Evolutionary conservation across 148 eudicot species (phyloP), one percentile per base, ranked within the genome.

Genomic region (Hydrangea macrophylla): DNA sequence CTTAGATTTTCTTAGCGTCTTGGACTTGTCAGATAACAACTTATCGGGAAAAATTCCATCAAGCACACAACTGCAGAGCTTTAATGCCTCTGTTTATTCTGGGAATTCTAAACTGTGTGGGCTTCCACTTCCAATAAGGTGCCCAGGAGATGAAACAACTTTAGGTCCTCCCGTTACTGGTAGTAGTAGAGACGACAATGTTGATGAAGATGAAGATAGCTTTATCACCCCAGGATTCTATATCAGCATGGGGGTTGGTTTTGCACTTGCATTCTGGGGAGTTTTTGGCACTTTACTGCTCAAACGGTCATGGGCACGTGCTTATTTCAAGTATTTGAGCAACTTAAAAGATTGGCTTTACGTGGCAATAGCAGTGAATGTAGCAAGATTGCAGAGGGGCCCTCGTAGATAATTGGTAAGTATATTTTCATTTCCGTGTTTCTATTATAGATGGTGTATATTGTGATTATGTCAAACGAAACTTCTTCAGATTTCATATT

Each of bases 21-120:
- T 83, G 51, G 70, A 83, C 62, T 64, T 79, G 67, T 79, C 86
- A 23, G 7, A 45, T n/a, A 83, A 83, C 55, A 55, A 71, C 8
- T 72, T 83, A 42, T 62, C 76, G 0, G 83, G 83, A n/a, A 67
- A 61, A 73, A 82, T 78, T 44, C 85, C 82, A 28, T 17, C 53
- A 3, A 71, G 82, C 31, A 71, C 76, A 55, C 83, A 76, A 22
- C 23, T 82, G n/a, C 85, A 78, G 51, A 62, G 73, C 23, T 75
- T 72, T 44, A 45, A 69, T 26, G 44, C 76, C 6, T 74, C 79
- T 9, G 48, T 39, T 5, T 83, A 62, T 42, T 36, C 18, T 0
- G 83, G 81, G 13, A 83, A 83, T 61, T 63, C 54, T 26, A 32
- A 20, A 31, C 75, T 76, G 28, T 48, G 53, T 5, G 72, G 71